Base-by-base conservation (phyloP, 495 filamentous ascomycete species). In the Letharia lupina region DNA sequence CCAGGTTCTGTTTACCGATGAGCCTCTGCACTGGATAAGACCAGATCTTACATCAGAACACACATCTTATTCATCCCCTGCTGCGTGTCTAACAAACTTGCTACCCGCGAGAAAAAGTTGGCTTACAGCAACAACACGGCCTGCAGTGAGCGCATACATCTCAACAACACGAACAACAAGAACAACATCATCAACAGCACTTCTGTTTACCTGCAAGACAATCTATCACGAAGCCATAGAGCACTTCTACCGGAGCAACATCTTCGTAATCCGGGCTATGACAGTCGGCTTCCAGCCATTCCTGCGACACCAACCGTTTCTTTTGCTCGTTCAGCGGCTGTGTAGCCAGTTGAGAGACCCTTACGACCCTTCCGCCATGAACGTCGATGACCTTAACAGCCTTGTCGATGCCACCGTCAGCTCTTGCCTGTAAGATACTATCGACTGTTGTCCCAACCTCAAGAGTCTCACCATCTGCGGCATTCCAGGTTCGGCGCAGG, bases 231-330 rank as follows among this genome's bases (percentile, higher is more conserved):
- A 50, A 50, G 47, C 47, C 47, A 50, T 50, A 50, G n/a, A 23
- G 7, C 18, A 23, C 7, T 50, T 50, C n/a, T 50, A 50, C 47
- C 20, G 8, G 47, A 50, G 11, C 47, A 50, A 50, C 47, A 12
- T 10, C 47, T 50, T 50, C 47, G 59, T 74, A 20, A 23, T 50
- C 47, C 47, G 8, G 47, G 4, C n/a, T 23, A 50, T n/a, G 20
- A 50, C 3, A n/a, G 3, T 23, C 47, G n/a, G n/a, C 47, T n/a
- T 23, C n/a, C 47, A 10, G 20, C 47, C 47, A n/a, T 9, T 23
- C n/a, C 47, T 50, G 47, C 47, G 47, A 50, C 47, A 10, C 20
- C 47, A 23, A 12, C 47, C 47, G n/a, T 20, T 50, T 23, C 47
- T 23, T 8, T 23, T 10, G 8, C 47, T 50, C n/a, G 47, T 50